Base-by-base conservation (phyloP, 768 basidiomycete genomes). In the Boletus sp. region DNA sequence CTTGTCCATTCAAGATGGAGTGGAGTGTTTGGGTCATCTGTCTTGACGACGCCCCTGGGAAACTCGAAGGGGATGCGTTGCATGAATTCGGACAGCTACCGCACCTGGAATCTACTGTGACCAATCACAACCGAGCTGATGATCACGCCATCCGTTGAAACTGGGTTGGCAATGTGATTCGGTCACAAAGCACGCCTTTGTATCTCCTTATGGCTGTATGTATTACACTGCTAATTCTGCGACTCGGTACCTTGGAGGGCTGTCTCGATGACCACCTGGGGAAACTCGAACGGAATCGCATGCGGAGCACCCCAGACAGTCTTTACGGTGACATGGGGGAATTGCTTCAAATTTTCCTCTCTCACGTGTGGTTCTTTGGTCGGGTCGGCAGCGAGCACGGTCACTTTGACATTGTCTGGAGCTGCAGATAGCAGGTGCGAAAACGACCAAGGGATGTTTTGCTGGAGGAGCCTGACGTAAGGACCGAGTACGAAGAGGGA, bases 371-470 rank as follows among this genome's bases (percentile, higher is more conserved):
- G 2, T 7, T 0, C 30, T 4, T 48, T 61, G 33, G 42, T 40
- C 2, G 65, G 62, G 35, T 66, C 65, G 1, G 62, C 65, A 17
- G 36, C 54, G 0, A 66, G 58, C 2, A 58, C 51, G 2, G 41
- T 52, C 29, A 67, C 39, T 5, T 39, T 47, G 28, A 63, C 52
- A 11, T 60, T 57, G 15, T 57, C 51, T 10, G 57, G 64, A 0
- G 11, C 39, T 9, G 15, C n/a, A 32, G 4, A 35, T 3, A 66
- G 30, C 2, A 29, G 47, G 48, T 58, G 56, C 7, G 48, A 32
- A 37, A 66, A 66, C 11, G 65, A 64, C 67, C 67, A 67, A 12
- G 64, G 62, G 0, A 11, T 1, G 42, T 67, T 67, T 61, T 68
- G 61, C 67, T 69, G 20, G 11, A 42, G 7, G 1, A 37, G 12